Conservation (phyloP, 345 rosid genomes). For the Melaleuca alternifolia region DNA sequence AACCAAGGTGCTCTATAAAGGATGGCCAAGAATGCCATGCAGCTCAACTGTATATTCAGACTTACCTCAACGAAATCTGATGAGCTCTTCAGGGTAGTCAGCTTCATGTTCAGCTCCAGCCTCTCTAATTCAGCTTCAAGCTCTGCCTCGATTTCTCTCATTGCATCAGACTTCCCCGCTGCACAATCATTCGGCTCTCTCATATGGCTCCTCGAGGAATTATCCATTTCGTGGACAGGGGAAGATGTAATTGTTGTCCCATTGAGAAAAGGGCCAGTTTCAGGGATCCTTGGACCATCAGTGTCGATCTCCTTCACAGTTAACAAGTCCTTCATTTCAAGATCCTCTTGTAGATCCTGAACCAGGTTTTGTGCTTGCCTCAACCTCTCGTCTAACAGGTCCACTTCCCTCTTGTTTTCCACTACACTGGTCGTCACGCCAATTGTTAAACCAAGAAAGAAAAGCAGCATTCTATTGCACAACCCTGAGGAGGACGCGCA, state of each 20-base stretch:
- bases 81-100: not conserved
- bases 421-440: slow-evolving; percentile 5
- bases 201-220: not conserved
- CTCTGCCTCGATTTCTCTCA: slow-evolving; percentile 27
- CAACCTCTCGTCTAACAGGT: slow-evolving; percentile 12
- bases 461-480: not conserved
- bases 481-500: slow-evolving; percentile 7
- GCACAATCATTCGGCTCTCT: not conserved
- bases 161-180: not conserved
- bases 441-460: slow-evolving; percentile 12
- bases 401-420: slow-evolving; percentile 4
- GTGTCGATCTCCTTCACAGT: slow-evolving; percentile 4
- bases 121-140: slow-evolving; percentile 26
- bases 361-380: slow-evolving; percentile 13
- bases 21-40: not conserved
- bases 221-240: not conserved
- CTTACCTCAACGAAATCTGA: slow-evolving; percentile 7
- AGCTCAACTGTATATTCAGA: not conserved
- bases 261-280: not conserved
- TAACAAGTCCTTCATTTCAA: slow-evolving; percentile 17
- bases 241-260: not conserved
- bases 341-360: slow-evolving; percentile 22
- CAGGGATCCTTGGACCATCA: not conserved
- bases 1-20: not conserved
- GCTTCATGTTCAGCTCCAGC: slow-evolving; percentile 12